Evolutionary conservation across 306 rosid genomes (phyloP), one percentile per base, ranked within the genome.

Genomic region (Hylodesmum podocarpum): DNA sequence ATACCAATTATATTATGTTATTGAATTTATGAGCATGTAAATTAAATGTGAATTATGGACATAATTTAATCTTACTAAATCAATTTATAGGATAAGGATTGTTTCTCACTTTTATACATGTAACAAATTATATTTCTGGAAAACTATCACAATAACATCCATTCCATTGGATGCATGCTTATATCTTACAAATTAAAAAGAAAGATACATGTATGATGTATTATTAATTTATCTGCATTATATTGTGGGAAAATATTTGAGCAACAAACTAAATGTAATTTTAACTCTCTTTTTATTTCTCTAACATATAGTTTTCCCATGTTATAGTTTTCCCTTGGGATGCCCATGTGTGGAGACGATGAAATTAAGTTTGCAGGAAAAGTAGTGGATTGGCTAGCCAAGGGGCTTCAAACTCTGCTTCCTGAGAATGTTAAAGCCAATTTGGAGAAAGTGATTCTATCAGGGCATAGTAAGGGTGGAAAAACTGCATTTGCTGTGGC

Each of bases 391-490:
- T 91, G 97, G 97, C 21, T 87, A 40, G 43, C 72, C 0, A 14
- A 71, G 4, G 80, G 54, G 3, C 88, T 89, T 53, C 80, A 84
- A 53, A 8, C 84, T 1, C 70, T 70, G 1, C 83, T 89, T 19
- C 79, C 82, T 0, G 76, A 78, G 49, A 80, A 72, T 0, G 88
- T 86, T n/a, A 1, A 31, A 51, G 63, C 89, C 5, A 63, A 84
- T 57, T 29, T 88, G 22, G 67, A 62, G 1, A 61, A 53, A 21
- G 1, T 86, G 3, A 78, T 83, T 21, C 67, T 87, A 16, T 66
- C 80, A 24, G 92, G 90, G 4, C 91, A 86, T 51, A 89, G 91
- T 8, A 82, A 75, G 47, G 94, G 90, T 21, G 97, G 94, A 1
- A 87, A 89, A 71, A 64, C 83, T 14, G 89, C 88, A 5, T 88